Percentiles rank a stretch among this genome's conserved stretches.
Evolutionary conservation across 2,329 filamentous ascomycete species (phyloP).

Genomic region (Sphaerulina musiva): DNA sequence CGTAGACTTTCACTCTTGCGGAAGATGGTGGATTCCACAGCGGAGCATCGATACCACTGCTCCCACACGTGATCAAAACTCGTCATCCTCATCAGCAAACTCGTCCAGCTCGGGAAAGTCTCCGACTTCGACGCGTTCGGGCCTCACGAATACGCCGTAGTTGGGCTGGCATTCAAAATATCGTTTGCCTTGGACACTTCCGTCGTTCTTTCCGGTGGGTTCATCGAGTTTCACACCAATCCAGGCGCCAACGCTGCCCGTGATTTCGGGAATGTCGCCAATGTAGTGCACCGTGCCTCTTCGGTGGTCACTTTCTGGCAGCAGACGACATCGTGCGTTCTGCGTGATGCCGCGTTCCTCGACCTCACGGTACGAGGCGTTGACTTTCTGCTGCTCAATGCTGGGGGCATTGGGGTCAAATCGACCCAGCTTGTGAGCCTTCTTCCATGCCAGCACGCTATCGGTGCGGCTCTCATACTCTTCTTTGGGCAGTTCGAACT

Average conservation of each 20-base stretch:
- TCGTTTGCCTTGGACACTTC: constrained; percentile 56
- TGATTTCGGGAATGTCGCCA: constrained; percentile 68
- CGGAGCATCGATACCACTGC: too few species aligned
- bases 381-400: constrained; percentile 65
- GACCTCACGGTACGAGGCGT: constrained; percentile 63
- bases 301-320: constrained; percentile 58
- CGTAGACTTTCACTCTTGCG: too few species aligned
- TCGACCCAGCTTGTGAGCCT: constrained; percentile 85
- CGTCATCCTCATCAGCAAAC: constrained; percentile 71
- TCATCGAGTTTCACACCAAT: constrained; percentile 68
- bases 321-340: constrained; percentile 40
- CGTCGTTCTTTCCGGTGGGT: constrained; percentile 76
- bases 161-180: constrained; percentile 68
- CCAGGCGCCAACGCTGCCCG: constrained; percentile 56
- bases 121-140: constrained; percentile 70
- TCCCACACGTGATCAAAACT: constrained; percentile 40
- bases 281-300: constrained; percentile 66
- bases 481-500: constrained; percentile 79
- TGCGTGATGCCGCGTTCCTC: constrained; percentile 51
- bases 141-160: constrained; percentile 70
- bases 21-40: too few species aligned
- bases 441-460: constrained; percentile 93
- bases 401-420: constrained; percentile 81
- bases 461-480: constrained; percentile 83
- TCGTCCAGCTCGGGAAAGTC: constrained; percentile 62